Evolutionary conservation across 108 stramenopile species (phyloP), one percentile per base, ranked within the genome.

Genomic region (Cyclotella atomus): DNA sequence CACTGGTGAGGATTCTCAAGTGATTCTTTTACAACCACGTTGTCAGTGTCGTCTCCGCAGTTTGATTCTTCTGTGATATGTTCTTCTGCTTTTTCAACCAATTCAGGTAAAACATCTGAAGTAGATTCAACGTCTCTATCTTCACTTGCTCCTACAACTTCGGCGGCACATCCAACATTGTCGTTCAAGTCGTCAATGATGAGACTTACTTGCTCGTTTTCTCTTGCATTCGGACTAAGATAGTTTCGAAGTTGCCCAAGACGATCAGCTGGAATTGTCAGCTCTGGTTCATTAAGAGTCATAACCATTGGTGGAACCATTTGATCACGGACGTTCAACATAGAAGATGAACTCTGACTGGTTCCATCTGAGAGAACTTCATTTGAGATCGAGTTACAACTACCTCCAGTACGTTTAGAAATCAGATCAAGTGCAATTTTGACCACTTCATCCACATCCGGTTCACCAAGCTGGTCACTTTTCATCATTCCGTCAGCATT

Each of bases 201-300:
- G n/a, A n/a, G n/a, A n/a, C n/a, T n/a, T n/a, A n/a, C 56, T 16
- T 32, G 28, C 12, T 12, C 20, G 3, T 19, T 61, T 25, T 36
- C 36, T 41, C 5, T 61, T 61, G 60, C 60, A 21, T 61, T 61
- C 3, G 35, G 60, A 41, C 60, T 61, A 6, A 61, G 60, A 41
- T 61, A 61, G 21, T 61, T 41, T 24, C 20, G 38, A 7, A 61
- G 9, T 41, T 21, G 8, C 35, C 60, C 60, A 3, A 61, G 60
- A 41, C 36, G 36, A 20, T 61, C 60, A 1, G 0, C 10, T 32
- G 14, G 20, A 25, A 21, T 2, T 24, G n/a, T n/a, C n/a, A n/a
- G n/a, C n/a, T n/a, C n/a, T n/a, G n/a, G n/a, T n/a, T n/a, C n/a
- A n/a, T n/a, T n/a, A n/a, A n/a, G n/a, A n/a, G n/a, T n/a, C n/a